Evolutionary conservation across 2,329 filamentous ascomycete genomes (phyloP), one percentile per base, ranked within the genome.

Genomic region (Microdochium bolleyi): DNA sequence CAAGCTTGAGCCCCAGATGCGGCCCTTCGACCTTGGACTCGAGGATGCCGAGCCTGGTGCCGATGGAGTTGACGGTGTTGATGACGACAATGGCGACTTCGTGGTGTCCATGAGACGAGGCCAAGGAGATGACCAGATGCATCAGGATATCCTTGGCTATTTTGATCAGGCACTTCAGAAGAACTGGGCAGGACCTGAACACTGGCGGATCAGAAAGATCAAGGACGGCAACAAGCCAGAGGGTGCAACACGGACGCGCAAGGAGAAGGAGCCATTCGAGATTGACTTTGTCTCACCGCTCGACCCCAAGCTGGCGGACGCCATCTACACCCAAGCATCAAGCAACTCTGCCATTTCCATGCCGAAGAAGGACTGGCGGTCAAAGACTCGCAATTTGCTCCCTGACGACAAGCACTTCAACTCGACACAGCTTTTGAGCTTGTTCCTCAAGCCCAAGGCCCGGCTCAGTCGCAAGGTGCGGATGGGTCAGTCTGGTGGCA

Each of bases 381-480:
- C 89, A 38, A 96, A 95, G 70, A 91, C 88, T 1, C 83, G 90
- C 49, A 96, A 99, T 65, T 79, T 99, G 2, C 82, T 99, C 3
- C 92, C 95, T 2, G 94, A 99, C 64, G 94, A 99, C 72, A 96
- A 96, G 70, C 92, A 97, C 67, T 97, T 99, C 75, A 96, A 92
- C 73, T 97, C 92, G 9, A 88, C 88, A 64, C 89, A 95, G 58
- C 77, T 99, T 0, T 76, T 97, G 7, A 88, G 84, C 50, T 79
- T 99, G 1, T 99, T 97, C 78, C 78, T 97, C 25, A 99, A 99
- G 68, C 94, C 94, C 25, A 95, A 92, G 67, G 90, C 92, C 11
- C 86, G 87, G 44, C 81, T 96, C 69, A 84, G 87, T 48, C 82
- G 84, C 53, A 80, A 84, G 49, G 84, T 79, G 48, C 73, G 76